Conservation (phyloP, 257 asterid species). For the Scutellaria barbata region DNA sequence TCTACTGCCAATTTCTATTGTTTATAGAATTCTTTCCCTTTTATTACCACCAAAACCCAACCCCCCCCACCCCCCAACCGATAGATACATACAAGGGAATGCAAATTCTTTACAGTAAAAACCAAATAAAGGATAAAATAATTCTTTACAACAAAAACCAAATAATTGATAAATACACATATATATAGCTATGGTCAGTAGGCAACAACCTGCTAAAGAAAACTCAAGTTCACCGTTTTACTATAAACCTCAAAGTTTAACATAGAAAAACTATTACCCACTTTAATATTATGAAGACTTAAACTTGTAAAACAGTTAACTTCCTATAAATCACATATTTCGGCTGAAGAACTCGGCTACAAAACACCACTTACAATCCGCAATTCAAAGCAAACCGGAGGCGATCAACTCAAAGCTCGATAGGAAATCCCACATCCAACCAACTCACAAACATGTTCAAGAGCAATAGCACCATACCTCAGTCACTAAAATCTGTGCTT, state of each 20-base stretch:
- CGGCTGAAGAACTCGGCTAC: constrained; percentile 7
- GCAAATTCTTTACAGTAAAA: background rate
- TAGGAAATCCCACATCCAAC: constrained; percentile 33
- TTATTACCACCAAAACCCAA: no score
- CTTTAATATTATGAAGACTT: constrained; percentile 30
- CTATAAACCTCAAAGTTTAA: constrained; percentile 31
- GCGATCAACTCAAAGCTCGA: constrained; percentile 29
- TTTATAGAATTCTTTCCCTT: no score
- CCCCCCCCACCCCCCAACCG: no score
- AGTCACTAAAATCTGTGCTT: constrained; percentile 74
- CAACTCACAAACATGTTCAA: background rate
- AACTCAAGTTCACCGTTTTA: constrained; percentile 30
- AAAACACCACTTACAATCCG: constrained; percentile 2
- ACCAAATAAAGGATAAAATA: background rate
- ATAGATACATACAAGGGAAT: background rate
- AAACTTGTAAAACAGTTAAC: constrained; percentile 13
- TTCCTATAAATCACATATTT: constrained; percentile 32
- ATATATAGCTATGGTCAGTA: background rate
- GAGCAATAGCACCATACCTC: constrained; percentile 27
- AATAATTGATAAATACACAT: background rate
- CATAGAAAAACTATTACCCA: constrained; percentile 29
- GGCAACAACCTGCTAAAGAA: constrained; percentile 17
- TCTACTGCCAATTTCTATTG: no score
- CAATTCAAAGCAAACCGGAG: constrained; percentile 14
- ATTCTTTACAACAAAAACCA: constrained; percentile 19